Evolutionary conservation across 257 asterid genomes (phyloP).

Genomic region (Solanum rostratum): DNA sequence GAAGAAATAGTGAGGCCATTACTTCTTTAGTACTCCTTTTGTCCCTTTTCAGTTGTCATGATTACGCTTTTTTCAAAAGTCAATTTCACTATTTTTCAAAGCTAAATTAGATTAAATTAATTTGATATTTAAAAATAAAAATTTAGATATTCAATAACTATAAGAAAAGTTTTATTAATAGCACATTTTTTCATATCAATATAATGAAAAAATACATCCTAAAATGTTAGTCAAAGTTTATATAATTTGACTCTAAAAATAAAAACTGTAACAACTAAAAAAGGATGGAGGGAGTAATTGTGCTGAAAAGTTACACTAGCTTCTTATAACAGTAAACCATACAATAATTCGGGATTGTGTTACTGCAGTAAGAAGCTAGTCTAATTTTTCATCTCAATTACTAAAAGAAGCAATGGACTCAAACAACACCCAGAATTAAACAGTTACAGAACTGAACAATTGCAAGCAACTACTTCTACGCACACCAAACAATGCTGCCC

Average conservation of each 20-base stretch:
- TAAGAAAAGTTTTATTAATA: too few species aligned
- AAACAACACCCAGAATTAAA: background rate
- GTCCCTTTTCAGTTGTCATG: too few species aligned
- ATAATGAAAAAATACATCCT: too few species aligned
- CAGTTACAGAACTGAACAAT: background rate
- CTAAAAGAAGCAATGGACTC: background rate
- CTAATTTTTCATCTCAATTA: background rate
- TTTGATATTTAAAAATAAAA: too few species aligned
- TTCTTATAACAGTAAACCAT: background rate
- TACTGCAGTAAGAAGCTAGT: background rate
- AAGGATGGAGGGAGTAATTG: background rate
- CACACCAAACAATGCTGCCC: background rate
- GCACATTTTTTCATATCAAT: too few species aligned
- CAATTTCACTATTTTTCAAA: too few species aligned
- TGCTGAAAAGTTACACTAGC: background rate
- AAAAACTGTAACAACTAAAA: too few species aligned
- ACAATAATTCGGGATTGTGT: background rate
- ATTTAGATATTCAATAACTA: too few species aligned
- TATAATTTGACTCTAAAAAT: too few species aligned
- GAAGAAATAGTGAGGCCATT: background rate
- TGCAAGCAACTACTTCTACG: background rate
- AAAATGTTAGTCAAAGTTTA: too few species aligned
- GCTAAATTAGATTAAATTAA: too few species aligned
- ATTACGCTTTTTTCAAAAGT: too few species aligned
- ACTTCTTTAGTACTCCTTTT: background rate